Evolutionary conservation across 2,329 filamentous ascomycete species (phyloP).

Genomic region (Gnomoniopsis smithogilvyi): DNA sequence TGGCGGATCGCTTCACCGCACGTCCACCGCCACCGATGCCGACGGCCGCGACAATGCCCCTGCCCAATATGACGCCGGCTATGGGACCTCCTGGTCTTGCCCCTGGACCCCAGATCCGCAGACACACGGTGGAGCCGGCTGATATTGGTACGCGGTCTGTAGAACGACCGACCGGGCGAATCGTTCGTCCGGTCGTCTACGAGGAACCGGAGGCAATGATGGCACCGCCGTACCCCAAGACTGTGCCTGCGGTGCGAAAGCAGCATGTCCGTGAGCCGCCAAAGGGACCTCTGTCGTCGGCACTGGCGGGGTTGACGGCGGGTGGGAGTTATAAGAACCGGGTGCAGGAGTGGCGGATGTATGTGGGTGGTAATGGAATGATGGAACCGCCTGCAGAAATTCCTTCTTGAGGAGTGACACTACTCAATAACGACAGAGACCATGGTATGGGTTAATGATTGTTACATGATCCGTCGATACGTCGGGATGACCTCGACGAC

Average conservation of each 20-base stretch:
- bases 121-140: constrained; percentile 38
- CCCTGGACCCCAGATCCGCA: constrained; percentile 30
- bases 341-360: constrained; percentile 46
- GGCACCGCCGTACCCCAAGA: constrained; percentile 24
- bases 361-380: constrained; percentile 39
- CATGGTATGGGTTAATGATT: background rate
- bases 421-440: background rate
- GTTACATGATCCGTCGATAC: background rate
- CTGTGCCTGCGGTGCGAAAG: constrained; percentile 21
- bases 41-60: constrained; percentile 28
- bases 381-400: constrained; percentile 27
- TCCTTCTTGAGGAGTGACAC: background rate
- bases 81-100: constrained; percentile 21
- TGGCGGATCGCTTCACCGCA: constrained; percentile 47
- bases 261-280: constrained; percentile 23
- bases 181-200: constrained; percentile 14
- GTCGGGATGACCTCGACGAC: too few species aligned
- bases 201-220: constrained; percentile 31
- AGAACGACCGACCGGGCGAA: constrained; percentile 21
- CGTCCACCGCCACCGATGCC: constrained; percentile 26
- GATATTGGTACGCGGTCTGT: constrained; percentile 19
- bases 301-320: constrained; percentile 44
- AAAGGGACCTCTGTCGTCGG: constrained; percentile 33
- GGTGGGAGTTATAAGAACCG: constrained; percentile 43
- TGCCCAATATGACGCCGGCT: constrained; percentile 33